A percentile compares a stretch with the other conserved stretches of the same genome.
These are phyloP conservation scores for Scheffersomyces stipitis DNA, from an alignment of 805 yeast genomes.

Conservation along the genomic window DNA sequence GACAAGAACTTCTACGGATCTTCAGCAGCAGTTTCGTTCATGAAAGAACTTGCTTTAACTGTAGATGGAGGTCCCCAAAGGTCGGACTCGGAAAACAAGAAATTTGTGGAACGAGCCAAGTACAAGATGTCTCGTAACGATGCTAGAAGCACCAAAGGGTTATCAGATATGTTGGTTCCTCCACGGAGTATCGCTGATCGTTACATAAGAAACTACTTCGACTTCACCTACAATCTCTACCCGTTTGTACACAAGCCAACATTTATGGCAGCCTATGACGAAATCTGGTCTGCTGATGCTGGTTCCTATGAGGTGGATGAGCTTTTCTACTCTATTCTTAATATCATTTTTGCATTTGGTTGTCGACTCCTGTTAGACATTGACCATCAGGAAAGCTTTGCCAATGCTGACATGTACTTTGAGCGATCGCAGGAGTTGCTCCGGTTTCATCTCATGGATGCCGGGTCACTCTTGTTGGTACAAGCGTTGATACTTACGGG, in stretches of 20 bases:
- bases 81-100: conserved; percentile 1
- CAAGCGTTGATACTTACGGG: conserved; percentile 21
- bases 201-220: conserved; percentile 18
- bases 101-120: background rate
- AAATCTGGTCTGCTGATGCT: conserved; percentile 12
- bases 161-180: conserved; percentile 11
- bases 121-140: conserved; percentile 10
- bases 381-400: background rate
- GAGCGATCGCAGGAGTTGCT: conserved; percentile 17
- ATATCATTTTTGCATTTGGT: conserved; percentile 24
- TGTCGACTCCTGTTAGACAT: background rate
- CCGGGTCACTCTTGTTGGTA: conserved; percentile 18
- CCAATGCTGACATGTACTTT: conserved; percentile 15
- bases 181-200: conserved; percentile 19
- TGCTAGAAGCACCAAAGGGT: background rate
- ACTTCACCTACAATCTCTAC: conserved; percentile 17
- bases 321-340: conserved; percentile 19
- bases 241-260: conserved; percentile 23
- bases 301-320: conserved; percentile 10
- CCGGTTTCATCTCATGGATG: conserved; percentile 16
- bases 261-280: conserved; percentile 18
- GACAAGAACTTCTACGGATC: conserved; percentile 9
- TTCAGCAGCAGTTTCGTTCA: conserved; percentile 12
- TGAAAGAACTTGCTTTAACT: conserved; percentile 9
- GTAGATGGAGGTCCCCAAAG: conserved; percentile 7